Evolutionary conservation across 2,329 filamentous ascomycete species (phyloP), one percentile per base, ranked within the genome.

Genomic region (Scortechinia acanthostroma): DNA sequence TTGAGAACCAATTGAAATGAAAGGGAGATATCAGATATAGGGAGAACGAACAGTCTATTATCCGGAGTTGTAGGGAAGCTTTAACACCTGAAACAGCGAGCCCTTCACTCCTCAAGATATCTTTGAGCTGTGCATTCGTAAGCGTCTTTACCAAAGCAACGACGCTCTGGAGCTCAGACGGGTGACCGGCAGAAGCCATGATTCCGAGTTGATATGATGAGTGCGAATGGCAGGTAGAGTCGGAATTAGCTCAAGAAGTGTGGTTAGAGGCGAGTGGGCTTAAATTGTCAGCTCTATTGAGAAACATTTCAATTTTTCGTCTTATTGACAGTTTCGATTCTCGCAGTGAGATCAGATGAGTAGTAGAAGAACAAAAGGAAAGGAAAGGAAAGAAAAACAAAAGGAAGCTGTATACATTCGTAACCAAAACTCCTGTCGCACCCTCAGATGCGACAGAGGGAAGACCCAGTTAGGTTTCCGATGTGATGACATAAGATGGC

Each of bases 1-100:
- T n/a, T n/a, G n/a, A n/a, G n/a, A n/a, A n/a, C n/a, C n/a, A n/a
- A n/a, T n/a, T n/a, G n/a, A n/a, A n/a, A n/a, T n/a, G n/a, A n/a
- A n/a, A n/a, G n/a, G n/a, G n/a, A n/a, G n/a, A n/a, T n/a, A n/a
- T n/a, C 10, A 30, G 25, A 30, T 17, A 10, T 6, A 40, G 35
- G 35, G 17, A 40, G 35, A 6, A 40, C 35, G 6, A 40, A 40
- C 35, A 40, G 35, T 40, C 35, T 15, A 40, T 40, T 13, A 40
- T 40, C 6, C 35, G 35, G 6, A 19, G 10, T 19, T 40, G 35
- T 17, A 40, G 35, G 6, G 35, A 10, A 6, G 35, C 35, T 40
- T 40, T 40, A 6, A 40, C 10, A 6, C 35, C 35, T 15, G 35
- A 40, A 6, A 40, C 10, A 40, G 35, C 10, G 6, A 40, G 35